Conservation (phyloP, 1,284 basidiomycete species). For the Meira nashicola region DNA sequence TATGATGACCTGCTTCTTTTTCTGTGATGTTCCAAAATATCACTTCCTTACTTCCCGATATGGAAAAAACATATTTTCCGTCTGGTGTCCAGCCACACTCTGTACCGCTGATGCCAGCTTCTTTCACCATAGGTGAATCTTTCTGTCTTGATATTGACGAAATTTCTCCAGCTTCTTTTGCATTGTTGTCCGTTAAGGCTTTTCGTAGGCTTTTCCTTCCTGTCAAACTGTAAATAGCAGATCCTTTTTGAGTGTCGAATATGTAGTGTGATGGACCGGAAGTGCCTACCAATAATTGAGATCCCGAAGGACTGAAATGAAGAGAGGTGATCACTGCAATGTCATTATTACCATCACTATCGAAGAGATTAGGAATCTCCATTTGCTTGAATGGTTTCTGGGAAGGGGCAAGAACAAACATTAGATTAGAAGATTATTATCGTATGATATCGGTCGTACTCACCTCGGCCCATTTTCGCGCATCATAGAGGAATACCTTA, state of each 20-base stretch:
- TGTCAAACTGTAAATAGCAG: constrained; percentile 27
- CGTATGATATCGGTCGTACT: constrained; percentile 19
- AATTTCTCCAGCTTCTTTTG: not conserved
- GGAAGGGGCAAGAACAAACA: not conserved
- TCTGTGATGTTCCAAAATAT: too few species aligned
- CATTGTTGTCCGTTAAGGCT: constrained; percentile 17
- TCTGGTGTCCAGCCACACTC: constrained; percentile 47
- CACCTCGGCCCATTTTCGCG: constrained; percentile 75
- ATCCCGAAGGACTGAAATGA: constrained; percentile 74
- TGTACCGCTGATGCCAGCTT: constrained; percentile 45
- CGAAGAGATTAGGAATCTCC: constrained; percentile 56
- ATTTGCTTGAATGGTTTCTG: constrained; percentile 77
- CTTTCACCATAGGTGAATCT: constrained; percentile 34
- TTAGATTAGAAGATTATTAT: not conserved
- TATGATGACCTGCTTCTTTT: not conserved
- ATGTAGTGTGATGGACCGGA: constrained; percentile 88
- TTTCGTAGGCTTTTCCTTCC: constrained; percentile 41
- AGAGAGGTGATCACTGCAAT: constrained; percentile 85
- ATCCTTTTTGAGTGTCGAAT: constrained; percentile 34
- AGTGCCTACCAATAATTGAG: constrained; percentile 78
- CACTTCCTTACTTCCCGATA: constrained; percentile 8
- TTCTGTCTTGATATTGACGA: not conserved
- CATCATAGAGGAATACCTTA: constrained; percentile 63
- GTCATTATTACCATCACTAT: constrained; percentile 51
- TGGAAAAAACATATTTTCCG: constrained; percentile 41